phyloP scores from a whole-genome alignment of 176 grass and related monocot species.

The Eleusine coracana region DNA sequence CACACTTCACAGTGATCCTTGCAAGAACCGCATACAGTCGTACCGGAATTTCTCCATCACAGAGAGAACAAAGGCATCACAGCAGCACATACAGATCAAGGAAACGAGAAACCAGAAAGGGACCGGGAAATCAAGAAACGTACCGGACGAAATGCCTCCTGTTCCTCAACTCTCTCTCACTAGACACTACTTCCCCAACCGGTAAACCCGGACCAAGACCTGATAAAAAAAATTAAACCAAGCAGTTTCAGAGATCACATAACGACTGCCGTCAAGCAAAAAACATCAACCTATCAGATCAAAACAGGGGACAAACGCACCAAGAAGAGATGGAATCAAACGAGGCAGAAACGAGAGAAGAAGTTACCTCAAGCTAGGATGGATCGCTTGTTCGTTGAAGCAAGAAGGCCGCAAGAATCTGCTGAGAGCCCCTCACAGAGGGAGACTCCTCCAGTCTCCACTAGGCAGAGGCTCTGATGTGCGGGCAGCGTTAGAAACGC shows the following conservation, averaged over 20 bases:
- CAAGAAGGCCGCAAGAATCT: background rate
- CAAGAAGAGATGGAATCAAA: background rate
- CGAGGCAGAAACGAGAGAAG: background rate
- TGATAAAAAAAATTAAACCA: background rate
- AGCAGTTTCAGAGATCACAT: background rate
- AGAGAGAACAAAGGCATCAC: background rate
- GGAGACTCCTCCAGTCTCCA: background rate
- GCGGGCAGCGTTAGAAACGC: constrained; percentile 39
- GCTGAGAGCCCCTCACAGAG: background rate
- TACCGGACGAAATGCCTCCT: constrained; percentile 3
- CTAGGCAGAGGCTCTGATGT: background rate
- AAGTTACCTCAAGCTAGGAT: background rate
- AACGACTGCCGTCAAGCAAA: background rate
- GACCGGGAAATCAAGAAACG: constrained; percentile 21
- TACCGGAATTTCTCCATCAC: background rate
- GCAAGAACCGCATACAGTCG: background rate
- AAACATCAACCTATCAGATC: background rate
- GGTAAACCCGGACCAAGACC: constrained; percentile 27
- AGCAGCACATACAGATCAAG: background rate
- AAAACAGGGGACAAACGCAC: background rate
- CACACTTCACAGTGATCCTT: background rate
- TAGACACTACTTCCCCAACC: background rate
- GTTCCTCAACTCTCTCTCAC: background rate
- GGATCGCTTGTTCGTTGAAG: constrained; percentile 17
- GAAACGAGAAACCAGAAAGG: background rate